Base-by-base conservation (phyloP, 192 early-diverging fungal genomes). In the Blastocladiella britannica region DNA sequence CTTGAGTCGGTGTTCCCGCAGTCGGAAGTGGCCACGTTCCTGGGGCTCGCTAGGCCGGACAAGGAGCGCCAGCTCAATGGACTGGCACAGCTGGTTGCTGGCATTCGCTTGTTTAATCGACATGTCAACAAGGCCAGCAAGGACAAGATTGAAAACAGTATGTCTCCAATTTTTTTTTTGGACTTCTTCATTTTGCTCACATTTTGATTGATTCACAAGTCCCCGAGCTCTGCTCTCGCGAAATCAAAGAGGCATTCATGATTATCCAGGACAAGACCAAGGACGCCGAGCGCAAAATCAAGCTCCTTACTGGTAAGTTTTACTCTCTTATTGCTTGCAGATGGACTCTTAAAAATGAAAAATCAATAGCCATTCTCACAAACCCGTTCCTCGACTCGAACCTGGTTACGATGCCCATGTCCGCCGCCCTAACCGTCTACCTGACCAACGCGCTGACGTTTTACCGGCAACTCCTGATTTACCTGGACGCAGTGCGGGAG, bases 1-100 rank as follows among this genome's bases (percentile, higher is more conserved):
- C 64, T 80, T 20, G 78, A 80, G 58, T 80, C 78, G 0, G 78
- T 80, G 26, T 80, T 80, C 52, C 78, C 78, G 25, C 72, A 77
- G 60, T 69, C 66, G 23, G 78, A 80, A 55, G 65, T 80, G 20
- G 62, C 63, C 25, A 65, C 73, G 8, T 80, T 77, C 64, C 68
- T 77, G 25, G 66, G 64, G 9, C 67, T 80, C 1, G 59, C 70
- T 20, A 59, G 73, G 7, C 53, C 54, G 55, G 78, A 75, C 26
- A 80, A 80, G 53, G 78, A 80, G 57, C 64, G 72, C 4, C 78
- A 80, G 60, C 65, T 80, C 24, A 74, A 73, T 55, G 78, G 78
- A 30, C 63, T 80, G 2, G 58, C 73, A 4, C 72, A 80, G 47
- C 67, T 80, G 20, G 78, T 77, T 2, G 72, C 73, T 22, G 78